phyloP scores from a whole-genome alignment of 441 rosid genomes.

The Macaranga tanarius region DNA sequence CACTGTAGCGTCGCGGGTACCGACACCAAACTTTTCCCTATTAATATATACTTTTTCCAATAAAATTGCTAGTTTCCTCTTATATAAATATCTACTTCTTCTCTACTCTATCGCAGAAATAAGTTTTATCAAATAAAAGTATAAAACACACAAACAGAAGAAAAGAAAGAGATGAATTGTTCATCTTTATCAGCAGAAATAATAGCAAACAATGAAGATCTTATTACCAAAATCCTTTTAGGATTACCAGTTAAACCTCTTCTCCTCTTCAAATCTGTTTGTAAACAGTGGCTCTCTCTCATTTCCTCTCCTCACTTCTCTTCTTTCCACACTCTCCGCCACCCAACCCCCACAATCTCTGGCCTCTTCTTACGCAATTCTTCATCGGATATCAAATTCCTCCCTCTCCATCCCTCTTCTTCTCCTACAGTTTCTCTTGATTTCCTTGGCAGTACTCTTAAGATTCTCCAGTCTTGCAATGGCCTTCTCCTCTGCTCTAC shows the following conservation, averaged over 20 bases:
- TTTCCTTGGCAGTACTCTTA: conserved; percentile 13
- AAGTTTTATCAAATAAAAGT: too few species aligned
- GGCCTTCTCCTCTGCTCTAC: conserved; percentile 44
- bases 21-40: too few species aligned
- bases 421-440: conserved; percentile 9
- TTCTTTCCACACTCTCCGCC: conserved; percentile 5
- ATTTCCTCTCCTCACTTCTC: conserved; percentile 42
- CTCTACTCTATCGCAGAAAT: too few species aligned
- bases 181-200: conserved; percentile 5
- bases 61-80: too few species aligned
- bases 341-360: conserved; percentile 24
- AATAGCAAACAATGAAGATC: conserved; percentile 32
- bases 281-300: conserved; percentile 52
- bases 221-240: conserved; percentile 37
- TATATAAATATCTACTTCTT: too few species aligned
- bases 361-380: conserved; percentile 25
- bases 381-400: conserved; percentile 14
- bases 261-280: conserved; percentile 41
- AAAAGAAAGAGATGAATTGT: too few species aligned
- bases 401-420: conserved; percentile 3
- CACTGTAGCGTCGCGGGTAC: too few species aligned
- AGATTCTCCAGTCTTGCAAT: conserved; percentile 42
- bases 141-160: too few species aligned
- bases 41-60: too few species aligned
- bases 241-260: conserved; percentile 40